These are phyloP conservation scores for Eucalyptus cloeziana DNA, from an alignment of 345 rosid genomes.

Conservation along the genomic window DNA sequence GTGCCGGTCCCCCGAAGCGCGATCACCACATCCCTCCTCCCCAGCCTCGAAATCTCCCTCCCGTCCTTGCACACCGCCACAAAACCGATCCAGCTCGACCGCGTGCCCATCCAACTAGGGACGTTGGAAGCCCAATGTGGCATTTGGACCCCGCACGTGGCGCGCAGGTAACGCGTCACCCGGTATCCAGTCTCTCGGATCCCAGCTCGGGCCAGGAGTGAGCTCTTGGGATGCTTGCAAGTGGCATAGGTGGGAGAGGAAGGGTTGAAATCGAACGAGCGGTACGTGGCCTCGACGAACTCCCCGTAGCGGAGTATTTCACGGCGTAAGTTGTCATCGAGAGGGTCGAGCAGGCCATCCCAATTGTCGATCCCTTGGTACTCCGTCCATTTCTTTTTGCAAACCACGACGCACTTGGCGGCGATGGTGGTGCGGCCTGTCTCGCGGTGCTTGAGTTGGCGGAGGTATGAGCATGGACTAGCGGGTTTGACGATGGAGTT, in stretches of 20 bases:
- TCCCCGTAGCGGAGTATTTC: slow-evolving; percentile 6
- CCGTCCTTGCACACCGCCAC: slow-evolving; percentile 1
- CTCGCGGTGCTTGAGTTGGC: not conserved
- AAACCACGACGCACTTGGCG: not conserved
- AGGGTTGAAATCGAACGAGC: not conserved
- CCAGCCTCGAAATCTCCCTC: slow-evolving; percentile 1
- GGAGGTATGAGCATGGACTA: not conserved
- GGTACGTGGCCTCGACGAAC: slow-evolving; percentile 2
- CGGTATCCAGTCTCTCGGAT: not conserved
- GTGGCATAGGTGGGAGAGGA: not conserved
- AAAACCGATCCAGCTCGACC: slow-evolving; percentile 5
- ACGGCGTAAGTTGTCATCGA: not conserved
- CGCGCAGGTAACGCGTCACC: not conserved
- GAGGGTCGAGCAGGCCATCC: slow-evolving; percentile 5
- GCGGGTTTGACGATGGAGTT: not conserved
- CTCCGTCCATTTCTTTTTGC: not conserved
- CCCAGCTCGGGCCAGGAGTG: not conserved
- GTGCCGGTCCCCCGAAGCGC: slow-evolving; percentile 4
- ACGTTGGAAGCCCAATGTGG: not conserved
- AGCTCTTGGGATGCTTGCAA: not conserved
- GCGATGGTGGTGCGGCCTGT: not conserved
- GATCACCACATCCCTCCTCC: slow-evolving; percentile 8
- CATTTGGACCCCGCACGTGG: slow-evolving; percentile 1
- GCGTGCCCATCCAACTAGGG: not conserved
- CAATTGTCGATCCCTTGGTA: slow-evolving; percentile 1